Evolutionary conservation across 1,284 basidiomycete genomes (phyloP).

Genomic region (Sporisorium graminicola): DNA sequence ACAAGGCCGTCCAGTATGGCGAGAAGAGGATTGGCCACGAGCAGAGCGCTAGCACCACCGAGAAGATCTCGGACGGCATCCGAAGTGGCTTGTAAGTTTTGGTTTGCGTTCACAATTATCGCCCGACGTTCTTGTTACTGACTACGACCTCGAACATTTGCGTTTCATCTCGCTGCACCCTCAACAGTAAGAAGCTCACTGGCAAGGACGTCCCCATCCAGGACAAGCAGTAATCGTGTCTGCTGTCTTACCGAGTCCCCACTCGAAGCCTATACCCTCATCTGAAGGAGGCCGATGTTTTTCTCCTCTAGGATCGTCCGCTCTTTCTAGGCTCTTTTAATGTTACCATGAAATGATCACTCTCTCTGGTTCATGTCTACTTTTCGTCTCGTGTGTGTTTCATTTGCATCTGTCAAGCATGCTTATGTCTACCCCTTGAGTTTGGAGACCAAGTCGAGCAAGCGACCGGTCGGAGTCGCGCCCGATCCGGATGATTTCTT

Average conservation of each 20-base stretch:
- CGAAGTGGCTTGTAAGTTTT: conserved; percentile 51
- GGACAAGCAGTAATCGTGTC: conserved; percentile 54
- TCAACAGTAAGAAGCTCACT: conserved; percentile 57
- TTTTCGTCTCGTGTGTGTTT: neutral
- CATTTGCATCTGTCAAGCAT: neutral
- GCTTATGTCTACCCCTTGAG: conserved; percentile 2
- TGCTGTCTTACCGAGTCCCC: neutral
- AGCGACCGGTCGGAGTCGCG: neutral
- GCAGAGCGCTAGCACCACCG: conserved; percentile 45
- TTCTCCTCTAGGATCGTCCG: neutral
- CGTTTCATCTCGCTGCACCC: neutral
- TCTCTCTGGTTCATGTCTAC: neutral
- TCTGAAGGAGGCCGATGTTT: conserved; percentile 16
- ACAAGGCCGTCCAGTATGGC: conserved; percentile 53
- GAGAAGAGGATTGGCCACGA: conserved; percentile 52
- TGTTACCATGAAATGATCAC: neutral
- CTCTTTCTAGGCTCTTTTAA: conserved; percentile 5
- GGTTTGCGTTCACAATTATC: neutral
- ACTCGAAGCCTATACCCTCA: conserved; percentile 10
- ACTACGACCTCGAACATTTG: neutral
- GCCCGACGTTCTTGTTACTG: neutral
- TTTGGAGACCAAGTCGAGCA: neutral
- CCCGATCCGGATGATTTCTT: neutral
- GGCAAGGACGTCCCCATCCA: conserved; percentile 62
- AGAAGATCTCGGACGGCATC: conserved; percentile 63